Percentiles rank a stretch among this genome's conserved stretches.
Conservation (phyloP, 805 yeast species). For the Ogataea methanolica region DNA sequence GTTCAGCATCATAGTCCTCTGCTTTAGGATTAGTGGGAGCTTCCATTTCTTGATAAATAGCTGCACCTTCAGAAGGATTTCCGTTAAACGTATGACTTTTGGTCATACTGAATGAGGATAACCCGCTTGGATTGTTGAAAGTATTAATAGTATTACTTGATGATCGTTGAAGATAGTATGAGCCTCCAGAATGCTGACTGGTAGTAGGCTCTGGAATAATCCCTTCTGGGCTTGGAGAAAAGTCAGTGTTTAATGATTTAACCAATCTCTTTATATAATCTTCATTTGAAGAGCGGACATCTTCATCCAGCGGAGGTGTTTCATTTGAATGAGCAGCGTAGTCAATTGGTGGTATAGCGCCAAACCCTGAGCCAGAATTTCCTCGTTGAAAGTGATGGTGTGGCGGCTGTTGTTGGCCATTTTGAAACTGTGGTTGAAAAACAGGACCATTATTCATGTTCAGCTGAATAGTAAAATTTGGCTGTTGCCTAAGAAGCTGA, state of each 20-base stretch:
- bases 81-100: neutral
- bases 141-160: neutral
- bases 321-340: conserved; percentile 18
- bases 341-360: conserved; percentile 22
- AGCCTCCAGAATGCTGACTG: neutral
- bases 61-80: neutral
- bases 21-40: neutral
- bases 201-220: neutral
- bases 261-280: conserved; percentile 22
- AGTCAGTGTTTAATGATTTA: conserved; percentile 17
- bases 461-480: neutral
- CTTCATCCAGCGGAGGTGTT: conserved; percentile 8
- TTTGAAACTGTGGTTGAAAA: neutral
- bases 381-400: neutral
- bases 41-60: neutral
- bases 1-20: neutral
- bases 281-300: conserved; percentile 10
- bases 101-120: neutral
- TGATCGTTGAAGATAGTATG: too few relatives aligned
- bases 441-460: neutral
- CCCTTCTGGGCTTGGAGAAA: conserved; percentile 2
- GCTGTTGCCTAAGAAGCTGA: neutral
- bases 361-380: conserved; percentile 3
- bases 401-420: neutral
- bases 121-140: neutral